Base-by-base conservation (phyloP, 1,284 basidiomycete genomes). In the Coniferiporia sulphurascens region DNA sequence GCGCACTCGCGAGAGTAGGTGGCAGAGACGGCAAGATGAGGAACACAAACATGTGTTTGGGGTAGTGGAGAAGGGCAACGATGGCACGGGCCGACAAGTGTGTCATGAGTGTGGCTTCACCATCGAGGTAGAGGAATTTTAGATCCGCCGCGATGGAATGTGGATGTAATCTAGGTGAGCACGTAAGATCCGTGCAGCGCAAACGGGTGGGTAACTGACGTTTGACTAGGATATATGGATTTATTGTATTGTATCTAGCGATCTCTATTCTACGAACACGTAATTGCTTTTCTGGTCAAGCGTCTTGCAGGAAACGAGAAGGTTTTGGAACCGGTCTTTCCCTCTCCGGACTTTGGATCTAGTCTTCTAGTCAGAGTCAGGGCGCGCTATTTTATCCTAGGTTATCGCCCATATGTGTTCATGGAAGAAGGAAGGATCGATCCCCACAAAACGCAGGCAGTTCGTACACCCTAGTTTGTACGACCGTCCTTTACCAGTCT, bases 21-120 rank as follows among this genome's bases (percentile, higher is more conserved):
- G 91, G 87, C 94, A 96, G 72, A 80, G 84, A 63, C 79, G 91
- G 54, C 86, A 88, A 69, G 94, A 97, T 65, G 86, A 85, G 58
- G 89, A 93, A 70, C 95, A 98, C 72, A 84, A 82, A 58, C 95
- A 98, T 74, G 79, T 83, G 15, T 97, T 89, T 70, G 84, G 88
- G 8, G 77, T 78, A 36, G 75, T 83, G 3, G 80, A 86, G 65
- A 73, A 69, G 61, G 76, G 79, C 0, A 68, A 73, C 7, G 79
- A 85, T 51, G 84, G 84, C 1, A 72, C 76, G 8, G 81, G 80
- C 8, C 77, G 80, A 63, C 91, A 96, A 74, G 77, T 88, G 44
- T 97, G 94, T 68, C 84, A 85, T 66, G 82, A 82, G 58, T 97
- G 94, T 72, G 94, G 92, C 2, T 94, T 95, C 68, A 87, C 87